Evolutionary conservation across 768 basidiomycete genomes (phyloP).

Genomic region (Mycena epipterygia): DNA sequence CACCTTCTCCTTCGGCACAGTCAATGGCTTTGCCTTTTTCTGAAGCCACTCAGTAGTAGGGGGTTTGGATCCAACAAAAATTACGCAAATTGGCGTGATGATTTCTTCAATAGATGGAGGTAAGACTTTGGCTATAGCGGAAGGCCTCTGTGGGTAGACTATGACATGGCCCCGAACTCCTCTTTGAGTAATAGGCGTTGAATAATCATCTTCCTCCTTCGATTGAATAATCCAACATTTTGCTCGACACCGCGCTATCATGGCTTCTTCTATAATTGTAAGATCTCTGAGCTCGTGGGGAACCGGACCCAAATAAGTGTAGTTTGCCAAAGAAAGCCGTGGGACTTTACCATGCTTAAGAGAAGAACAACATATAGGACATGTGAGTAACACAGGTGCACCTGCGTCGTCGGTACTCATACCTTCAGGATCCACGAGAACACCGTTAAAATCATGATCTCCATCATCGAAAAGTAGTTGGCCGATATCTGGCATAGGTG

Average conservation of each 20-base stretch:
- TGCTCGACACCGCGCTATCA: constrained; percentile 31
- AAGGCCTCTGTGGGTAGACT: constrained; percentile 5
- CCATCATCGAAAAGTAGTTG: too few species aligned
- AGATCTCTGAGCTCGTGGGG: constrained; percentile 19
- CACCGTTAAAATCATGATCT: not conserved
- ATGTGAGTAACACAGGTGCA: not conserved
- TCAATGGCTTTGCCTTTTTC: constrained; percentile 5
- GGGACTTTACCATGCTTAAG: not conserved
- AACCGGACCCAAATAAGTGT: constrained; percentile 18
- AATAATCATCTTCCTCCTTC: constrained; percentile 8
- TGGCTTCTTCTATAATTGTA: constrained; percentile 26
- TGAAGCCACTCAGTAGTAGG: constrained; percentile 9
- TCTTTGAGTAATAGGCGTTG: constrained; percentile 30
- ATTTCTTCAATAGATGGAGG: constrained; percentile 14
- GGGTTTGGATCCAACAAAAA: constrained; percentile 10
- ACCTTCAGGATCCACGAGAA: constrained; percentile 4
- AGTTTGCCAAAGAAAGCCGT: constrained; percentile 1
- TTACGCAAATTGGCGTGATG: constrained; percentile 3
- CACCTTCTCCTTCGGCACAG: not conserved
- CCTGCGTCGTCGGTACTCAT: not conserved
- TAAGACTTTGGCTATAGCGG: not conserved
- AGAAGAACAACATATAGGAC: not conserved
- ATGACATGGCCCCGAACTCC: constrained; percentile 10
- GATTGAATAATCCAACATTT: constrained; percentile 21
- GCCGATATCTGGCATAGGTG: not conserved